Base-by-base conservation (phyloP, 1,139 yeast species). In the Komagataea norvegica region DNA sequence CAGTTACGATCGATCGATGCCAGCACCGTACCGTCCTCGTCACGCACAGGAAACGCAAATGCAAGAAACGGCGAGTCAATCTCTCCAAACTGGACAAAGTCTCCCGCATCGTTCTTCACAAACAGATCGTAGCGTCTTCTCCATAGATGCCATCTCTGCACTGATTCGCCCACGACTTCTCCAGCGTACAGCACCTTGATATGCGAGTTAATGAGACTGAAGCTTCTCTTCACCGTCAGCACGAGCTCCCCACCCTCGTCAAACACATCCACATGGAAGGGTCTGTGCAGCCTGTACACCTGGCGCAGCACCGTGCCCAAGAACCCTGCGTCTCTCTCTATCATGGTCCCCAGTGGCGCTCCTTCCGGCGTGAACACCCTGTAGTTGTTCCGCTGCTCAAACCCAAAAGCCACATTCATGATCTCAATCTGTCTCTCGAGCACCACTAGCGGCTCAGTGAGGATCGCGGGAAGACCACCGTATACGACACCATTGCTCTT, bases 61-160 rank as follows among this genome's bases (percentile, higher is more conserved):
- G 95, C 73, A 37, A 91, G 64, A 44, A 89, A 82, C 1, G 93
- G 93, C 0, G 96, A 79, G 61, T 91, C 96, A 32, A 91, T 80
- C 11, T 68, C 72, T 16, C 96, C 97, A 64, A 79, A 91, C 57
- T 29, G 46, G 21, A 29, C 30, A 22, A 33, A 37, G 9, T 27
- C 26, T 6, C 49, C 50, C 4, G 71, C 32, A 16, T 28, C 31
- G 6, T 49, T 49, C 5, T 72, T 54, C 46, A 72, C 70, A 57
- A 84, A 91, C 47, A 91, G 65, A 55, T 88, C 86, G 59, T 91
- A 91, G 37, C 80, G 66, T 41, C 97, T 69, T 55, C 97, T 74
- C 95, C 95, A 88, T 36, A 82, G 65, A 63, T 89, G 97, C 96
- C 96, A 91, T 48, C 83, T 79, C 60, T 91, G 97, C 7, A 83